Evolutionary conservation across 1,284 basidiomycete species (phyloP).

Genomic region (Ceratobasidium papillatum): DNA sequence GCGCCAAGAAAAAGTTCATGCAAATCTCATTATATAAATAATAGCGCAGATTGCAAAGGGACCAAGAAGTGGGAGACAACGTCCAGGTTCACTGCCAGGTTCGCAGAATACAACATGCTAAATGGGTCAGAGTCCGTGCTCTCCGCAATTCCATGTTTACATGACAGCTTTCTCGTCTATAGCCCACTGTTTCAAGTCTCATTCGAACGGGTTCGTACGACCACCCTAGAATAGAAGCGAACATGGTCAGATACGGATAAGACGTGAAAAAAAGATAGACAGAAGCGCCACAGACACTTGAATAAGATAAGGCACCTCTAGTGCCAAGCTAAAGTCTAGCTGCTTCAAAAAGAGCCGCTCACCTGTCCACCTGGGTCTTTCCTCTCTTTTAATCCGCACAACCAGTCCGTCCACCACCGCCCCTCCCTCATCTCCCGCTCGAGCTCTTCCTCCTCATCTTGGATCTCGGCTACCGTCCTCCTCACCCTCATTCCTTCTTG

Average conservation of each 20-base stretch:
- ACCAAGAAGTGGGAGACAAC: background rate
- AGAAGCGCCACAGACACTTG: background rate
- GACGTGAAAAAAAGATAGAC: background rate
- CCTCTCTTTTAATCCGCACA: conserved; percentile 43
- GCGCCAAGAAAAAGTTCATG: background rate
- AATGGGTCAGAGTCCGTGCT: conserved; percentile 1
- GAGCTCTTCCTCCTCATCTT: conserved; percentile 40
- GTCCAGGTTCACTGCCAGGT: background rate
- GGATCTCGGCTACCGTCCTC: conserved; percentile 14
- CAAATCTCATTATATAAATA: conserved; percentile 1
- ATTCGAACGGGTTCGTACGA: conserved; percentile 39
- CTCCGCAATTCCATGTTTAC: background rate
- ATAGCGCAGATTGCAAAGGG: background rate
- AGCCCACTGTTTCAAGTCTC: conserved; percentile 9
- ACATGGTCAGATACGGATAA: background rate
- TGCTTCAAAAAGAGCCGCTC: background rate
- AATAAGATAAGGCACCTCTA: background rate
- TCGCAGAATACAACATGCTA: background rate
- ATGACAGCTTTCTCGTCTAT: background rate
- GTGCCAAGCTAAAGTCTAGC: background rate
- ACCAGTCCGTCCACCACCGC: conserved; percentile 46
- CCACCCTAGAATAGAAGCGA: conserved; percentile 12
- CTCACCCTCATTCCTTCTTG: conserved; percentile 27
- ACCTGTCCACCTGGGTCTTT: conserved; percentile 32
- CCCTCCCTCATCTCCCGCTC: conserved; percentile 39